Evolutionary conservation across 2,329 filamentous ascomycete genomes (phyloP), one percentile per base, ranked within the genome.

Genomic region (Xylaria sp.): DNA sequence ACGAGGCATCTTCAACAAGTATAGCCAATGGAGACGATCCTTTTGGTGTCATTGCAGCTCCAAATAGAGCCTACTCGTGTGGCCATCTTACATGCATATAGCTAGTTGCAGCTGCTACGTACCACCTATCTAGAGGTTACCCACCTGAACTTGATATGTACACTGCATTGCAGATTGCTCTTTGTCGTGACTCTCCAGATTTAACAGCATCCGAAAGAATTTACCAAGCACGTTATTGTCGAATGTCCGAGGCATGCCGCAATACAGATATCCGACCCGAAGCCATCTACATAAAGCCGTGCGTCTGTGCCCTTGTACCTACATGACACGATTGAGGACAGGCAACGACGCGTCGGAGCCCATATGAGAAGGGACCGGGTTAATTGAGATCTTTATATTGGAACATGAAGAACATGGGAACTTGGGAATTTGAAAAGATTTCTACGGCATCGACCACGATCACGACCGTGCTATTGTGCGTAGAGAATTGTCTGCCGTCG

Each of bases 81-180:
- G 48, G n/a, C 23, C 15, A 56, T 48, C 39, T 70, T 59, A 18
- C 52, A 25, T 64, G 61, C 64, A 70, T 64, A n/a, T 36, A n/a
- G 25, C 51, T 43, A 13, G 51, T 49, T 64, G 59, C 64, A 60
- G 43, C 36, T 63, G 28, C 33, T 66, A 10, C 28, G 9, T 31
- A n/a, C 48, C 12, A 52, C 13, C 13, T 52, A 52, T 36, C 15
- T 55, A 41, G 39, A 36, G 36, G 48, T 31, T 63, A 15, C 46
- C 41, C 25, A 15, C 39, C 31, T 8, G 15, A 20, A n/a, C 55
- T 33, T 49, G 10, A 5, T 56, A 33, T 46, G 46, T 33, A 18
- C 23, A 5, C 18, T 25, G 18, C 62, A 51, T 9, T 25, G 31
- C 43, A 15, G 52, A 43, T 43, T 55, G 28, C n/a, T 61, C 9